Evolutionary conservation across 768 basidiomycete species (phyloP).

Genomic region (Tylopilus plumbeoviolaceoides): DNA sequence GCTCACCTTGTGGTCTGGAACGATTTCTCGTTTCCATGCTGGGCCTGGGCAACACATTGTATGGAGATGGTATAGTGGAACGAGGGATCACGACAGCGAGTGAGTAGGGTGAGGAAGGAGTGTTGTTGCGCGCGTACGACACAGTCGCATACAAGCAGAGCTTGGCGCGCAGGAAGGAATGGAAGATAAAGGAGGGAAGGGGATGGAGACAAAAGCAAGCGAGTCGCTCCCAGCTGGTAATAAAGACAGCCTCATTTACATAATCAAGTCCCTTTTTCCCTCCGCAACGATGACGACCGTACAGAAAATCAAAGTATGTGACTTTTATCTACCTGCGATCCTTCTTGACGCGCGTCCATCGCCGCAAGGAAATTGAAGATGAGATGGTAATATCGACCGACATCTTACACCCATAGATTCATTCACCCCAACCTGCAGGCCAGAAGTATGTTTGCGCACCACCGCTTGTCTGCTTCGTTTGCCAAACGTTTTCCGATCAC

Average conservation of each 20-base stretch:
- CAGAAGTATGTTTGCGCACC: conserved; percentile 57
- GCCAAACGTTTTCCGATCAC: conserved; percentile 11
- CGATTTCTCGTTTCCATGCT: conserved; percentile 95
- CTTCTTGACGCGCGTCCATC: conserved; percentile 9
- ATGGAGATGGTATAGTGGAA: conserved; percentile 3
- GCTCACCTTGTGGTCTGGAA: conserved; percentile 93
- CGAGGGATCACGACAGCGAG: conserved; percentile 22
- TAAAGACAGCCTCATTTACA: conserved; percentile 8
- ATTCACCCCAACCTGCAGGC: conserved; percentile 45
- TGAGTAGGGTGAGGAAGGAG: conserved; percentile 24
- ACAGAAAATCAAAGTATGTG: conserved; percentile 78
- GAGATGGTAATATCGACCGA: conserved; percentile 69
- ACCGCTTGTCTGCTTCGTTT: conserved; percentile 8
- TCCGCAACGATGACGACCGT: conserved; percentile 67
- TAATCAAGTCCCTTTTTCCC: conserved; percentile 2
- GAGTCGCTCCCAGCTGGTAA: not conserved
- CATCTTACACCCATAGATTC: conserved; percentile 17
- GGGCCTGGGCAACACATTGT: conserved; percentile 49
- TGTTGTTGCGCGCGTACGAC: conserved; percentile 28
- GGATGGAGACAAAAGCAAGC: conserved; percentile 4
- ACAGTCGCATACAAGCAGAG: conserved; percentile 31
- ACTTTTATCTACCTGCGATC: conserved; percentile 14
- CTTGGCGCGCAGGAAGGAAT: conserved; percentile 19
- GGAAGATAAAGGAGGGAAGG: conserved; percentile 22
- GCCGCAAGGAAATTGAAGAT: conserved; percentile 84